Base-by-base conservation (phyloP, 2,329 filamentous ascomycete species). In the Fonsecaea nubica region DNA sequence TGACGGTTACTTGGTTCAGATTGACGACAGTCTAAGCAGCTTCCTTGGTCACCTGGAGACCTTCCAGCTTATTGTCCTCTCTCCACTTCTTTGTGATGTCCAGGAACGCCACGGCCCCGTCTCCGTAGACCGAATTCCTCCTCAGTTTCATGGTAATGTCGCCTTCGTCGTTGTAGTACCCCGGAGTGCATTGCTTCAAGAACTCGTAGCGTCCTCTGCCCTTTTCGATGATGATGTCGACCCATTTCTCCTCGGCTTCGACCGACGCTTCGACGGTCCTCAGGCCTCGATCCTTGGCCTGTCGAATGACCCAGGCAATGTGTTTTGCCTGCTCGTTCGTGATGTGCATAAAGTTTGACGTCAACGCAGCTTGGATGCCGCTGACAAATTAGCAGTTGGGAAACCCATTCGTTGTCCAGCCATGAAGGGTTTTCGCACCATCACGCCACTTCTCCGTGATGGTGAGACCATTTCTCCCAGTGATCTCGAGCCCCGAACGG, bases 401-500 rank as follows among this genome's bases (percentile, higher is more conserved):
- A 36, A 71, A 69, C 35, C 57, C 50, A 13, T 62, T 64, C 1
- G 54, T 63, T 2, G 64, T 69, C 60, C 57, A 67, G 58, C 69
- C 69, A 36, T 71, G 69, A 13, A 69, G 54, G 12, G 69, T 69
- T 15, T 36, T 30, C 8, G 61, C 36, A 5, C 69, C 69, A 1
- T 71, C 58, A 4, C 58, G 15, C 74, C 75, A 77, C 42, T 74
- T 71, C n/a, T 76, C 62, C 8, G 57, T 25, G 40, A 77, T 36
- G n/a, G 38, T 70, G n/a, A 55, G 15, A 4, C 72, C 71, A 52
- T 73, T 63, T 25, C 72, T 32, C 71, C 13, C 75, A 75, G 18
- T 68, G n/a, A 77, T 64, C 32, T 75, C 65, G 58, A 72, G 75
- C n/a, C 70, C 71, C 0, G 72, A 33, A 30, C 62, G 56, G 54